Conservation (phyloP, 805 yeast species). For the Saccharomycopsis vini region DNA sequence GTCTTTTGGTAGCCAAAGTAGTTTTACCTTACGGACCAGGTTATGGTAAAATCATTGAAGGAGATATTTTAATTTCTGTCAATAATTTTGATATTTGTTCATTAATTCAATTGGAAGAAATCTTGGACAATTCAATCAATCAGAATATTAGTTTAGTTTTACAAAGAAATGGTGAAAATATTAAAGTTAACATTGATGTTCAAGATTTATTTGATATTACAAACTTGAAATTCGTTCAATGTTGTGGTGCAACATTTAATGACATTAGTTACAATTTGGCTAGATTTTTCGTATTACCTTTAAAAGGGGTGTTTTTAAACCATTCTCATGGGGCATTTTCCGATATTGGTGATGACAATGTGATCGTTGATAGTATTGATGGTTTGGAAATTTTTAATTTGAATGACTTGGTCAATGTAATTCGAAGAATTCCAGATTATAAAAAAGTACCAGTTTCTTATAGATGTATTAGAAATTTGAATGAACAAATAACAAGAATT, state of each 20-base stretch:
- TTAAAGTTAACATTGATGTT: conserved; percentile 17
- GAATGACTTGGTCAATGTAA: conserved; percentile 19
- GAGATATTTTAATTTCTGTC: conserved; percentile 20
- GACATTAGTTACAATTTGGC: conserved; percentile 20
- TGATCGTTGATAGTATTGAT: conserved; percentile 18
- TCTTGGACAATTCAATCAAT: conserved; percentile 19
- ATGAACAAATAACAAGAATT: conserved; percentile 18
- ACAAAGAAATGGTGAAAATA: conserved; percentile 20
- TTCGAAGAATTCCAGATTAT: conserved; percentile 19
- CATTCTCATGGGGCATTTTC: conserved; percentile 17
- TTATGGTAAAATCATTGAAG: conserved; percentile 18
- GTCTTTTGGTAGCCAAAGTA: conserved; percentile 20
- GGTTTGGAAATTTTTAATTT: conserved; percentile 15
- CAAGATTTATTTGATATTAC: conserved; percentile 20
- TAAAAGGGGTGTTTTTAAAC: conserved; percentile 19
- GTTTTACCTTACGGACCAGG: conserved; percentile 20
- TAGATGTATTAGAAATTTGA: conserved; percentile 19
- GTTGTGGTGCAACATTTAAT: conserved; percentile 20
- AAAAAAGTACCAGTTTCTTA: conserved; percentile 18
- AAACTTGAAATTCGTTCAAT: conserved; percentile 16
- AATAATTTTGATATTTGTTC: conserved; percentile 20
- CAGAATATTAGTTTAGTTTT: conserved; percentile 16
- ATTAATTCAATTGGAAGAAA: conserved; percentile 19
- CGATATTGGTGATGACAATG: conserved; percentile 20
- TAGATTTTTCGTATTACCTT: conserved; percentile 18